Evolutionary conservation across 306 rosid genomes (phyloP).

Genomic region (Quercus variabilis): DNA sequence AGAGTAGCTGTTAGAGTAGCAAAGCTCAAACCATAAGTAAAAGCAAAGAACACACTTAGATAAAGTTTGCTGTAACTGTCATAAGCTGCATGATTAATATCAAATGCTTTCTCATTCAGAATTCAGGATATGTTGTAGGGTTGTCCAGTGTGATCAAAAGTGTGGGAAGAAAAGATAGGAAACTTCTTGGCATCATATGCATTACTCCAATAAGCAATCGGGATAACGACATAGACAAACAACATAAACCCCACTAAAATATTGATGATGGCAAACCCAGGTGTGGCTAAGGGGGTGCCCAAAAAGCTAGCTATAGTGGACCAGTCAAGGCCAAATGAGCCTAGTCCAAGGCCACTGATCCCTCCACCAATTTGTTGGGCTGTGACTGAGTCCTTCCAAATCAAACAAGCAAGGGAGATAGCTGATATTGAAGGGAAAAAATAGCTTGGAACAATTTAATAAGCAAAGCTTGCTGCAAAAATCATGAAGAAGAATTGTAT

Average conservation of each 20-base stretch:
- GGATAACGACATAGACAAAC: conserved; percentile 40
- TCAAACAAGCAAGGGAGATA: conserved; percentile 57
- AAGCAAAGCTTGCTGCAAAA: conserved; percentile 58
- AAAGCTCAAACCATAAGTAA: conserved; percentile 69
- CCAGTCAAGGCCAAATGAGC: conserved; percentile 80
- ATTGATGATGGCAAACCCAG: conserved; percentile 68
- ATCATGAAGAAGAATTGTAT: conserved; percentile 72
- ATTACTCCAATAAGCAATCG: conserved; percentile 68
- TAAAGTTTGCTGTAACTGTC: conserved; percentile 67
- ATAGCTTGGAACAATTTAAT: conserved; percentile 70
- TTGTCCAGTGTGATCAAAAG: conserved; percentile 55
- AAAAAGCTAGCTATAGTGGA: conserved; percentile 64
- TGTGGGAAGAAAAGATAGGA: conserved; percentile 59
- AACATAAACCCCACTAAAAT: conserved; percentile 45
- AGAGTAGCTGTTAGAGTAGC: conserved; percentile 66
- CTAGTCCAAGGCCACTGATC: conserved; percentile 60
- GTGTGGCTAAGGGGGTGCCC: conserved; percentile 66
- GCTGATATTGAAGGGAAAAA: conserved; percentile 60
- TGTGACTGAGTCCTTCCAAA: conserved; percentile 67
- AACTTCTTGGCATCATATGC: conserved; percentile 66
- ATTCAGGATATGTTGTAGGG: conserved; percentile 46
- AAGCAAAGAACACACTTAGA: conserved; percentile 65
- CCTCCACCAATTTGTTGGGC: conserved; percentile 95
- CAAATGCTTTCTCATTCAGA: conserved; percentile 41
- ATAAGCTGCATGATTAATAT: conserved; percentile 40